A percentile compares a stretch with the other conserved stretches of the same genome.
Conservation (phyloP, 163 green algal species). For the Scenedesmus sp. region DNA sequence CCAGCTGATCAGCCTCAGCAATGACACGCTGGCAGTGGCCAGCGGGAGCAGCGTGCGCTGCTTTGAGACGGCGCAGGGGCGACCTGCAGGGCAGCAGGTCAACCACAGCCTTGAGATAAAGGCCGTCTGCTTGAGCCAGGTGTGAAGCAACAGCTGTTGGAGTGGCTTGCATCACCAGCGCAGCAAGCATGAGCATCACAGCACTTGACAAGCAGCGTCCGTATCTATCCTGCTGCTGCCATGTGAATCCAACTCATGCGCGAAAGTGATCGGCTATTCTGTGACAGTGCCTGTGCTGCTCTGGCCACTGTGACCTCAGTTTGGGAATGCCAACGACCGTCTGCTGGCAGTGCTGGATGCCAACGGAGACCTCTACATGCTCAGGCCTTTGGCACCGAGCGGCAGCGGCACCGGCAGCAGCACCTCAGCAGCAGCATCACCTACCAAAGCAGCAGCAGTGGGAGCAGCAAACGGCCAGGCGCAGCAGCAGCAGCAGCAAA, state of each 20-base stretch:
- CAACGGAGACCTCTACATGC: slow-evolving; percentile 83
- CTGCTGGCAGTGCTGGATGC: slow-evolving; percentile 81
- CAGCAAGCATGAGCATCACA: too few relatives aligned
- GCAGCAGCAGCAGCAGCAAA: neutral
- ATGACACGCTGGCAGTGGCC: slow-evolving; percentile 81
- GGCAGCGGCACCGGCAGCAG: slow-evolving; percentile 3
- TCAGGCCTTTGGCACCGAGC: slow-evolving; percentile 42
- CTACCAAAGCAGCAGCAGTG: slow-evolving; percentile 23
- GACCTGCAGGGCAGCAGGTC: slow-evolving; percentile 64
- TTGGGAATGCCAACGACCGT: slow-evolving; percentile 65
- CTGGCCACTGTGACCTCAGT: slow-evolving; percentile 43
- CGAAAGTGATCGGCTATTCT: neutral
- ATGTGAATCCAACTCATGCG: neutral
- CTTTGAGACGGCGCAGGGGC: slow-evolving; percentile 80
- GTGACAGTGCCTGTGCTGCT: neutral
- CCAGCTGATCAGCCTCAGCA: slow-evolving; percentile 74
- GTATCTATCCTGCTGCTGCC: neutral
- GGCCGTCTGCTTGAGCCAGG: slow-evolving; percentile 74
- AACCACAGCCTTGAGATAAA: slow-evolving; percentile 74
- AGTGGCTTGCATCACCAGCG: neutral
- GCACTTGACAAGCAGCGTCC: too few relatives aligned
- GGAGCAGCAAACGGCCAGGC: neutral
- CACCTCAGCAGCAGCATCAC: neutral
- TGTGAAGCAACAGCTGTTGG: slow-evolving; percentile 14
- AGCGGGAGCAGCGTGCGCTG: slow-evolving; percentile 70